Evolutionary conservation across 768 basidiomycete genomes (phyloP).

Genomic region (Phallus indusiatus): DNA sequence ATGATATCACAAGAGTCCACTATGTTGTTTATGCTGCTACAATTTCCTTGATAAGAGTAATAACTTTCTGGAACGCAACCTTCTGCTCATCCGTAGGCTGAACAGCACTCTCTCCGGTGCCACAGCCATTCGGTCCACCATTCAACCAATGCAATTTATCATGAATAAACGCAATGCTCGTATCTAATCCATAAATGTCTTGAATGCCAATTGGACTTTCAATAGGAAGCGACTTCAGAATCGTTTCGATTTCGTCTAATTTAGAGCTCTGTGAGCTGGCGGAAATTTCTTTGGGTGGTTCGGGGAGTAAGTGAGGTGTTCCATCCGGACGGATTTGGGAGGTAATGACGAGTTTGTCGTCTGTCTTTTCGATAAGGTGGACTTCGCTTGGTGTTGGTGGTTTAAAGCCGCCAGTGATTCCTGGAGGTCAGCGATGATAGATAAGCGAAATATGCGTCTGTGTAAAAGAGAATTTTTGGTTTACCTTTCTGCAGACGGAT

Average conservation of each 20-base stretch:
- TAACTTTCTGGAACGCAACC: conserved; percentile 57
- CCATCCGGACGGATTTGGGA: conserved; percentile 41
- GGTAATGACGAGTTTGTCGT: conserved; percentile 33
- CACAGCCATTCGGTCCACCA: conserved; percentile 52
- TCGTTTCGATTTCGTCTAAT: conserved; percentile 47
- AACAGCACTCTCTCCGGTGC: conserved; percentile 37
- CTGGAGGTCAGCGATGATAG: conserved; percentile 25
- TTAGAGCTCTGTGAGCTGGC: conserved; percentile 27
- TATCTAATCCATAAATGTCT: conserved; percentile 67
- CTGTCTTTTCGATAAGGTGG: conserved; percentile 39
- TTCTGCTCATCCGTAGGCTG: conserved; percentile 53
- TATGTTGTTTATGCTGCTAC: conserved; percentile 16
- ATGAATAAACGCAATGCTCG: conserved; percentile 51
- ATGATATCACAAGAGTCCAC: background rate
- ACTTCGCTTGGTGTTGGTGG: conserved; percentile 54
- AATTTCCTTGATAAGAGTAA: conserved; percentile 53
- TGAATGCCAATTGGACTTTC: conserved; percentile 49
- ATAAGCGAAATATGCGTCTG: background rate
- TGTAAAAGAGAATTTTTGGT: background rate
- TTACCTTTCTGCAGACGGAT: conserved; percentile 6
- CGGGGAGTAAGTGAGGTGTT: conserved; percentile 26
- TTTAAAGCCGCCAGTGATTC: conserved; percentile 68
- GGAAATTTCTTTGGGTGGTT: conserved; percentile 32
- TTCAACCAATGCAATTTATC: conserved; percentile 53
- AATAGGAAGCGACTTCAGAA: conserved; percentile 50